Evolutionary conservation across 2,329 filamentous ascomycete genomes (phyloP), one percentile per base, ranked within the genome.

Genomic region (Cyphellophora attinorum): DNA sequence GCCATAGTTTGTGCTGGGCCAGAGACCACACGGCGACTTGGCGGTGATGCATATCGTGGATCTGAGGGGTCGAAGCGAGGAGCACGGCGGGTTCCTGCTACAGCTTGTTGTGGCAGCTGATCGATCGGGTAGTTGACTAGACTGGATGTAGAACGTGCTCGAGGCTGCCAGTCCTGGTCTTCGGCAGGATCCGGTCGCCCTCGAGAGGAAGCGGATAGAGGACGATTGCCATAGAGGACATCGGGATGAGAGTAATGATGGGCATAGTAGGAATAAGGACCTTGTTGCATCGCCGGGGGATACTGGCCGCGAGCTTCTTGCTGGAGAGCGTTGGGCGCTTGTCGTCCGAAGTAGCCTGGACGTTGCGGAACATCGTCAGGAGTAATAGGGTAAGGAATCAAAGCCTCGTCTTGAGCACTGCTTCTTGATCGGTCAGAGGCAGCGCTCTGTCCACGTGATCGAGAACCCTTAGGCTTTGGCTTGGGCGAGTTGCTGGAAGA

Each of bases 101-200:
- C 21, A 8, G 21, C 21, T 23, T 47, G 44, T 19, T 57, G 55
- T 8, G 50, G 50, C 15, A 46, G 36, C 31, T 50, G 55, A 16
- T 57, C 56, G 19, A 49, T 28, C 2, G 52, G 38, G 31, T 56
- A 56, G 11, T 54, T 49, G 13, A 49, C 46, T 13, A 49, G 40
- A 32, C 43, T 52, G 12, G 52, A 64, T 42, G 49, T 51, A 16
- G 55, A 60, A 33, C 51, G 63, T 37, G 49, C 53, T 37, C 65
- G 58, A 47, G 56, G 55, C 27, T 53, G 58, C 62, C 60, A 66
- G 31, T 63, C 60, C 2, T 56, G 57, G 42, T 72, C 70, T n/a
- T n/a, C n/a, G 35, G 72, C 66, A 18, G 64, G 63, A 15, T 70
- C 54, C 12, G 64, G 60, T 46, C 60, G 60, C 19, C 53, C 38